Conservation (phyloP, 2,329 filamentous ascomycete genomes). For the Xylariaceae sp. region DNA sequence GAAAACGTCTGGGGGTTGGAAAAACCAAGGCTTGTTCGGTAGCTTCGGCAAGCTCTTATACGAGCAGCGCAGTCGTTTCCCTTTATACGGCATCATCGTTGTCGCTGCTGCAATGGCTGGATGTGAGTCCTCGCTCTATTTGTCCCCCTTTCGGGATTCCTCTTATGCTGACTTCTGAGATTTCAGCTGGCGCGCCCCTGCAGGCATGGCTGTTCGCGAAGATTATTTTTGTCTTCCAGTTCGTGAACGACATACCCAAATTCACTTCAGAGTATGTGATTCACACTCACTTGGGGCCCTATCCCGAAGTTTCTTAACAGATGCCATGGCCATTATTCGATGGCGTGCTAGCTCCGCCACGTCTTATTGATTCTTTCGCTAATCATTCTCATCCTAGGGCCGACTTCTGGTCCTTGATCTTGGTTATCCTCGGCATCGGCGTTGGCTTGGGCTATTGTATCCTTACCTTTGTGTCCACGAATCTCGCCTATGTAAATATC, state of each 20-base stretch:
- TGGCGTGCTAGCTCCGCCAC: not conserved
- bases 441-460: constrained; percentile 50
- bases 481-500: constrained; percentile 37
- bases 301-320: not conserved
- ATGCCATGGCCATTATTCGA: not conserved
- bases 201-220: constrained; percentile 53
- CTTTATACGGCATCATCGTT: constrained; percentile 45
- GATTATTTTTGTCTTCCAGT: constrained; percentile 47
- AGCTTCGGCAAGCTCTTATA: constrained; percentile 53
- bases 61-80: constrained; percentile 50
- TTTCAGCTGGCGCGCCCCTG: constrained; percentile 40
- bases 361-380: not conserved
- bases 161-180: constrained; percentile 6
- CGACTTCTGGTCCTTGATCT: constrained; percentile 63
- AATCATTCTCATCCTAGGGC: constrained; percentile 24
- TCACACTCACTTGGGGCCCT: not conserved
- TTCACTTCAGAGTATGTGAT: constrained; percentile 32
- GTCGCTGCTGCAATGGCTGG: constrained; percentile 40
- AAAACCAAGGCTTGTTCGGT: constrained; percentile 38
- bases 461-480: constrained; percentile 40
- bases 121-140: constrained; percentile 19
- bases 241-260: constrained; percentile 26
- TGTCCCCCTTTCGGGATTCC: not conserved
- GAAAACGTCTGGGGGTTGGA: constrained; percentile 29
- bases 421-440: constrained; percentile 51